Evolutionary conservation across 1,139 yeast species (phyloP), one percentile per base, ranked within the genome.

Genomic region (Pichia sp.): DNA sequence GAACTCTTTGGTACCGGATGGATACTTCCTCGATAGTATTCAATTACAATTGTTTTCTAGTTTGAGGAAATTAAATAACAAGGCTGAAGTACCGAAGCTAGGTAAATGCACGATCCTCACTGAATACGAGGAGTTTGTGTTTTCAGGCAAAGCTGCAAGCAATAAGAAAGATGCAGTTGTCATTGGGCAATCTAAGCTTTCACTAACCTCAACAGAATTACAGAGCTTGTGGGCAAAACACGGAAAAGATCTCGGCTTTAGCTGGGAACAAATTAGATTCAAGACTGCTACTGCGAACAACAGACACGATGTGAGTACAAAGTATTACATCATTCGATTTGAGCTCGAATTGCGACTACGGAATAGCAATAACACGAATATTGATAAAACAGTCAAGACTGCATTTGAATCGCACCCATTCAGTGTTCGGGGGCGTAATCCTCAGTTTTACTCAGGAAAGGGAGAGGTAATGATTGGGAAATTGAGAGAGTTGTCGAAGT

Each of bases 371-470:
- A n/a, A n/a, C n/a, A 30, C 34, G 15, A 27, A 24, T 11, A 22
- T 32, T 22, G 35, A 12, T 4, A 21, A 29, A 14, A 32, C 27
- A 22, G 10, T 27, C 1, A 16, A 14, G 12, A 22, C 18, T 23
- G 21, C 18, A 9, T 34, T 44, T 10, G 44, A 40, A 15, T 43
- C 47, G 3, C 24, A 58, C 26, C 72, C 72, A 4, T 64, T 69
- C 3, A 64, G 67, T 38, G 74, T 68, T 6, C 51, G 74, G 43
- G 74, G 74, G 6, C 55, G 74, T 39, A 68, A 68, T 40, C 74
- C 74, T 13, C 63, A 67, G 21, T 69, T 69, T 40, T 69, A 69
- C 45, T 59, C 66, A 16, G 68, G 65, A 34, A 56, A 68, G 40
- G 66, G 64, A 22, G 74, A 69, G 48, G 46, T 67, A 15, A 45